These are phyloP conservation scores for Torulaspora pretoriensis DNA, from an alignment of 1,139 yeast genomes.

Conservation along the genomic window DNA sequence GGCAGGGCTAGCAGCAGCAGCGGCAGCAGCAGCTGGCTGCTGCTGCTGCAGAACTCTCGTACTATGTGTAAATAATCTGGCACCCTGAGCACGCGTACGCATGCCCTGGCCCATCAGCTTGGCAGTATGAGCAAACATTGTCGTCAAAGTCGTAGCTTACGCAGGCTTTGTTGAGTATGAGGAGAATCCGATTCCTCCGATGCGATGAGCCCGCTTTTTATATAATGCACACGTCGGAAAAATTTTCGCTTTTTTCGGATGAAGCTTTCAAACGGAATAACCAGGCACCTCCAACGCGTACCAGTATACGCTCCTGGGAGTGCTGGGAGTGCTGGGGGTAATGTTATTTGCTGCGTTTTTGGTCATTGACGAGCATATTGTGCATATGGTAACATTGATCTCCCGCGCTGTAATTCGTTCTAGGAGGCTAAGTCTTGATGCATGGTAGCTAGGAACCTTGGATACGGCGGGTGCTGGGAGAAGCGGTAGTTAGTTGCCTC, in stretches of 20 bases:
- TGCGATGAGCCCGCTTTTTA: conserved; percentile 1
- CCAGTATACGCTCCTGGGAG: too few species aligned
- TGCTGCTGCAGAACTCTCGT: conserved; percentile 10
- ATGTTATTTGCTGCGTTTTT: too few species aligned
- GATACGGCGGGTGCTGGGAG: too few species aligned
- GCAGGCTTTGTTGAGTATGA: not conserved
- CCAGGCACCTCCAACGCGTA: too few species aligned
- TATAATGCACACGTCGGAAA: not conserved
- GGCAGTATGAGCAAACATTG: conserved; percentile 8
- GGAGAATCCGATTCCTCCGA: not conserved
- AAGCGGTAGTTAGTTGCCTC: too few species aligned
- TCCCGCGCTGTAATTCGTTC: too few species aligned
- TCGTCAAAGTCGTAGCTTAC: not conserved
- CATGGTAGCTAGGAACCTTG: too few species aligned
- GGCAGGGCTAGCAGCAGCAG: conserved; percentile 13
- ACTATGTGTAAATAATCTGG: conserved; percentile 5
- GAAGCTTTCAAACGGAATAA: too few species aligned
- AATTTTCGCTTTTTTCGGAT: not conserved
- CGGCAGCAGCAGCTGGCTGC: conserved; percentile 14
- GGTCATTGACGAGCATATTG: too few species aligned
- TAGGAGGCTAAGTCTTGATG: too few species aligned
- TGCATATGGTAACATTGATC: too few species aligned
- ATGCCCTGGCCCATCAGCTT: conserved; percentile 5
- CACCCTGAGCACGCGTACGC: conserved; percentile 1
- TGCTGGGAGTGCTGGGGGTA: too few species aligned